Conservation (phyloP, 345 rosid genomes). For the Bruguiera sexangula region DNA sequence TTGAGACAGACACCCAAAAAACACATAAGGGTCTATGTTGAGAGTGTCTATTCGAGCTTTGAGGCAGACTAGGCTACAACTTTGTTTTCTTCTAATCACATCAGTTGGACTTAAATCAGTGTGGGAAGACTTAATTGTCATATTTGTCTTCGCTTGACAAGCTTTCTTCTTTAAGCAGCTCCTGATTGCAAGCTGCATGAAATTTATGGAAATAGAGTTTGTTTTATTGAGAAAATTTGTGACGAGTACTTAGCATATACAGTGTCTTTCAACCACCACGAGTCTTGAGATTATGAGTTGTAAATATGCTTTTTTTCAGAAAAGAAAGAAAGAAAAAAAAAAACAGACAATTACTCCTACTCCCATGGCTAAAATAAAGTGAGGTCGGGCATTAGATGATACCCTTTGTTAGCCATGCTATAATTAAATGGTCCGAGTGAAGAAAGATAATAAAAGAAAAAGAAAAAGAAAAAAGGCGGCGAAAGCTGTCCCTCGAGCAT, state of each 20-base stretch:
- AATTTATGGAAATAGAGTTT: neutral
- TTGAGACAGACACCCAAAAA: no score
- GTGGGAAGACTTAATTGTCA: neutral
- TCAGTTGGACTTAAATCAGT: conserved; percentile 27
- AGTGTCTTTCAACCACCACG: no score
- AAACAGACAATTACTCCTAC: no score
- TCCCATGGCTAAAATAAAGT: no score
- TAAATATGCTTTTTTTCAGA: no score
- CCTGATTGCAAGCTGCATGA: neutral
- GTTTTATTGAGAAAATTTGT: neutral
- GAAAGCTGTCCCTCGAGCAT: neutral
- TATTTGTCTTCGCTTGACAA: neutral
- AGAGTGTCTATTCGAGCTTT: conserved; percentile 3
- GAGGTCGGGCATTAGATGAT: no score
- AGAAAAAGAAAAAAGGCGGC: neutral
- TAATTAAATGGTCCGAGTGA: no score
- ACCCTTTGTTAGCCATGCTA: no score
- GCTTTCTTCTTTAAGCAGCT: neutral
- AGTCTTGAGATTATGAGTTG: no score
- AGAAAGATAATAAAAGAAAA: neutral
- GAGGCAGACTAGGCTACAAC: conserved; percentile 5
- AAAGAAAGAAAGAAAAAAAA: no score
- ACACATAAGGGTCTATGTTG: neutral
- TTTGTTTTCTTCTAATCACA: conserved; percentile 31
- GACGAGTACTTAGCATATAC: neutral